A percentile compares a stretch with the other conserved stretches of the same genome.
These are phyloP conservation scores for Cordyceps fumosorosea DNA, from an alignment of 2,329 filamentous ascomycete species.

Conservation along the genomic window DNA sequence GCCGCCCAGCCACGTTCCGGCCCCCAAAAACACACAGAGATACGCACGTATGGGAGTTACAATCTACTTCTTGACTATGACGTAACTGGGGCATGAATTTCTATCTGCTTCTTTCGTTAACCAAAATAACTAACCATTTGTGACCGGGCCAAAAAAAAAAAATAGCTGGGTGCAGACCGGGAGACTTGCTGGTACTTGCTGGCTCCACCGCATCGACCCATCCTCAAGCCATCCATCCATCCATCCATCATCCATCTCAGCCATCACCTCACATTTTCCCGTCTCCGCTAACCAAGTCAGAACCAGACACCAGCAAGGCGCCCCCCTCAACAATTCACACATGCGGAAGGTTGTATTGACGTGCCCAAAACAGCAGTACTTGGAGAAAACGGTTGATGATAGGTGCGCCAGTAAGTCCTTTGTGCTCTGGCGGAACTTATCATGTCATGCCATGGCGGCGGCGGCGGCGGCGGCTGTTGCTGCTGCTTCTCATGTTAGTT, in stretches of 20 bases:
- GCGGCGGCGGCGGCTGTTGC: too few relatives aligned
- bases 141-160: background rate
- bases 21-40: too few relatives aligned
- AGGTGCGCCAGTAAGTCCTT: background rate
- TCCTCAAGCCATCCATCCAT: background rate
- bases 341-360: background rate
- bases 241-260: background rate
- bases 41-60: too few relatives aligned
- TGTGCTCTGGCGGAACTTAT: background rate
- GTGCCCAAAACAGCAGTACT: background rate
- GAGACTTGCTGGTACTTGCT: background rate
- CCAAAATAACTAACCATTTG: background rate
- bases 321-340: background rate
- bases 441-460: background rate
- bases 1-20: too few relatives aligned
- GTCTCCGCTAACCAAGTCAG: background rate
- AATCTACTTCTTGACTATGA: too few relatives aligned
- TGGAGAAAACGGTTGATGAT: background rate
- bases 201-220: constrained; percentile 9
- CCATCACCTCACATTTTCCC: background rate
- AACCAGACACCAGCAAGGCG: background rate
- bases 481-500: background rate
- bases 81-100: too few relatives aligned
- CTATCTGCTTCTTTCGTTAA: too few relatives aligned
- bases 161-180: background rate